Base-by-base conservation (phyloP, 371 early-diverging fungal genomes). In the Fennellomyces sp. region DNA sequence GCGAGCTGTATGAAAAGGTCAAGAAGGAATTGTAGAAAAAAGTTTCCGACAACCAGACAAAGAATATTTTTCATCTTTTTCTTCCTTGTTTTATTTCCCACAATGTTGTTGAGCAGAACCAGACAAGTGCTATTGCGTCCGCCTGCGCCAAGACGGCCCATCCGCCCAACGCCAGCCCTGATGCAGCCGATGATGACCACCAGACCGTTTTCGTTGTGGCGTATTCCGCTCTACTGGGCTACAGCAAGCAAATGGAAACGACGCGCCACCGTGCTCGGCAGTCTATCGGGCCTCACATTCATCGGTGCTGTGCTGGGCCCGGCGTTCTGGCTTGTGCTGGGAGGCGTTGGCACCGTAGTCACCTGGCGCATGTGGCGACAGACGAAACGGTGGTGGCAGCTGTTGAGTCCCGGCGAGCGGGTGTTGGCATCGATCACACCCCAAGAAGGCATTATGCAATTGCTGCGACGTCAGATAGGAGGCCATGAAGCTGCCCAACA, bases 271-370 rank as follows among this genome's bases (percentile, higher is more conserved):
- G 5, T 66, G 17, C 66, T 68, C 13, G 58, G 69, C 19, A 55
- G 48, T 4, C 17, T 70, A 2, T 65, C 75, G 17, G 68, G 64
- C 12, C 41, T 63, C 10, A 60, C 64, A 26, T 19, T 68, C 4
- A 27, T 72, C 17, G 64, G 76, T 26, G 54, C 68, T 2, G 27
- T 76, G 2, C 5, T 75, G 12, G 80, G 80, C 0, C 80, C 80
- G 1, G 52, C 57, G 0, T 63, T 74, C 1, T 75, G 72, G 67
- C 36, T 80, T 0, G 56, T 66, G 1, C 55, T 68, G 4, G 73
- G 76, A 15, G 76, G 76, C 2, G 55, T 64, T 15, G 73, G 67
- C 0, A 66, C 76, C 0, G 27, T 74, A 1, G 28, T 75, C 3
- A 27, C 55, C 2, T 80, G 76, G 76, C 60, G 76, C 27, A n/a